A percentile compares a stretch with the other conserved stretches of the same genome.
phyloP scores from a whole-genome alignment of 371 early-diverging fungal genomes.

The Entomophthora muscae region DNA sequence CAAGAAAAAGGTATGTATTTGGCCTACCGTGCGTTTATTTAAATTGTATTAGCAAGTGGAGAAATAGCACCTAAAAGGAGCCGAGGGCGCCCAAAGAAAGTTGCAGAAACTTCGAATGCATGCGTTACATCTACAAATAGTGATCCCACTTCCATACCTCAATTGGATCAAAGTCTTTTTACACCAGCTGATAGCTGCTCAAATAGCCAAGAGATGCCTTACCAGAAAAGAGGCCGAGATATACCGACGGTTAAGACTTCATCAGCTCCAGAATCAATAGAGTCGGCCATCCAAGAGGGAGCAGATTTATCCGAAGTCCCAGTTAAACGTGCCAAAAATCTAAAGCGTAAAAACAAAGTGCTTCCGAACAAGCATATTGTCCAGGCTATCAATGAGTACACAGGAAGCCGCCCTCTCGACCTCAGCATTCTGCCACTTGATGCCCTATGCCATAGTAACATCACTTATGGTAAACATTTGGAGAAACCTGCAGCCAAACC shows the following conservation, averaged over 20 bases:
- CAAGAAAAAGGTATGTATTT: neutral
- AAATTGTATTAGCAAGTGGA: too few species aligned
- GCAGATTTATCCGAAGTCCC: neutral
- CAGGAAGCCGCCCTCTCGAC: neutral
- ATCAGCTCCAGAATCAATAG: neutral
- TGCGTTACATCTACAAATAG: neutral
- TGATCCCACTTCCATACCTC: neutral
- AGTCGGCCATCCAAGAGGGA: neutral
- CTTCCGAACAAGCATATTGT: neutral
- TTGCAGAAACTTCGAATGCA: neutral
- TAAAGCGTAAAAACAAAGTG: neutral
- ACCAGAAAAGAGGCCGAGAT: neutral
- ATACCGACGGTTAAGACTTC: neutral
- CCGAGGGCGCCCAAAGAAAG: neutral
- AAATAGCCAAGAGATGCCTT: neutral
- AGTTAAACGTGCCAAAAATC: neutral
- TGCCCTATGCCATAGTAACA: neutral
- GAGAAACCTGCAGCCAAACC: neutral
- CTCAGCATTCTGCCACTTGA: neutral
- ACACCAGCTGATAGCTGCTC: neutral
- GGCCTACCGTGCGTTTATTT: neutral
- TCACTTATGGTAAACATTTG: neutral
- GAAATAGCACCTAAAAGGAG: neutral
- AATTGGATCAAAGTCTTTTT: neutral
- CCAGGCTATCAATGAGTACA: neutral